A percentile compares a stretch with the other conserved stretches of the same genome.
phyloP scores from a whole-genome alignment of 2,329 filamentous ascomycete genomes.

The Hymenoscyphus fructigenus region DNA sequence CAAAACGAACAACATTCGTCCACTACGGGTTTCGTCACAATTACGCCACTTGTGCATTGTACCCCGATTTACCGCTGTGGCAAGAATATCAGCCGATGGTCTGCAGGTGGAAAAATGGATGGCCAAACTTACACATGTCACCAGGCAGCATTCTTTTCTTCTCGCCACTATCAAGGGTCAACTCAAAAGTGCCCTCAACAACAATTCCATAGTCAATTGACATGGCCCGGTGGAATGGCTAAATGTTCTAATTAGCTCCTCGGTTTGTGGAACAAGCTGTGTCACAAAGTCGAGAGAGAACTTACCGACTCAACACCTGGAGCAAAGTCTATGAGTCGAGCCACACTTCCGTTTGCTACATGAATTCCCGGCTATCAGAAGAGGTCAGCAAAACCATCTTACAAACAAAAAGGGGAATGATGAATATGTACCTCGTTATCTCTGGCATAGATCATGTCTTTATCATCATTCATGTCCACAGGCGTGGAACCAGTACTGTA shows the following conservation, averaged over 20 bases:
- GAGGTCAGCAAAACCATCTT: neutral
- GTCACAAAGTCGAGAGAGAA: too few relatives aligned
- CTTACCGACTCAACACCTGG: slow-evolving; percentile 9
- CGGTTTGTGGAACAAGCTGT: too few relatives aligned
- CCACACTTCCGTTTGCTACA: slow-evolving; percentile 10
- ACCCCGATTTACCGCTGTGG: neutral
- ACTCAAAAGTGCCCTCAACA: slow-evolving; percentile 21
- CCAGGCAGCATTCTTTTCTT: slow-evolving; percentile 1
- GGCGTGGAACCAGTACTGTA: slow-evolving; percentile 18
- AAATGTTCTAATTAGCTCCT: too few relatives aligned
- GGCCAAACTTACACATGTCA: slow-evolving; percentile 3
- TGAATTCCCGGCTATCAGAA: neutral
- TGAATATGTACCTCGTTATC: neutral
- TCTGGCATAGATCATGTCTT: slow-evolving; percentile 7
- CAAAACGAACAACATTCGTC: neutral
- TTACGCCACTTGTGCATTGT: neutral
- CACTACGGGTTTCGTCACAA: neutral
- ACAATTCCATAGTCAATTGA: slow-evolving; percentile 43
- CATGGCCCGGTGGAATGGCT: slow-evolving; percentile 42
- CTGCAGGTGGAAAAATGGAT: too few relatives aligned
- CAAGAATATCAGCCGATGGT: neutral
- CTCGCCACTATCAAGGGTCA: slow-evolving; percentile 5
- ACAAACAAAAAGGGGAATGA: neutral
- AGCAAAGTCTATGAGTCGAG: slow-evolving; percentile 15
- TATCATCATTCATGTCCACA: slow-evolving; percentile 25